Evolutionary conservation across 116 monocot genomes (phyloP).

Genomic region (Papilionanthe hybrid): DNA sequence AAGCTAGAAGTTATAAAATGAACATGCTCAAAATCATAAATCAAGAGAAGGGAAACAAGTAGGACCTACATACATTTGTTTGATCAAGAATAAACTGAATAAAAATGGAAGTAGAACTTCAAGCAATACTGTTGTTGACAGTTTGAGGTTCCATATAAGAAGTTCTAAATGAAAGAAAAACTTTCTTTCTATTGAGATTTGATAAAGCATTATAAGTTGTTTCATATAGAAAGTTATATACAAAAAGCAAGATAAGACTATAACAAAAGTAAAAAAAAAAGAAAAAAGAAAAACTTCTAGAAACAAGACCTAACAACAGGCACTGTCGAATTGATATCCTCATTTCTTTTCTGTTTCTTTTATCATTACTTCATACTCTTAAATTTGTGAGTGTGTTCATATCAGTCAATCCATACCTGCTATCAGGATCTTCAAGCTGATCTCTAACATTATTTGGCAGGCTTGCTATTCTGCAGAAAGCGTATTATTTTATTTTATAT

Average conservation of each 20-base stretch:
- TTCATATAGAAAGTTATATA: neutral
- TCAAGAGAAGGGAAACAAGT: neutral
- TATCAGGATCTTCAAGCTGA: slow-evolving; percentile 77
- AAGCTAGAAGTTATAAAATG: neutral
- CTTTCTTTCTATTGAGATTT: too few relatives aligned
- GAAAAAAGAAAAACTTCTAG: neutral
- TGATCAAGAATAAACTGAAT: neutral
- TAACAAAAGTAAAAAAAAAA: neutral
- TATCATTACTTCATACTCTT: neutral
- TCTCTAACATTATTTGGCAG: slow-evolving; percentile 71
- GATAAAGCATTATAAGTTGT: neutral
- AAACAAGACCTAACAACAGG: neutral
- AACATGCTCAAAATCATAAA: neutral
- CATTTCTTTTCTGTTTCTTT: neutral
- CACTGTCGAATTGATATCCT: neutral
- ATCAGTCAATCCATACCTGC: slow-evolving; percentile 50
- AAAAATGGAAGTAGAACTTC: too few relatives aligned
- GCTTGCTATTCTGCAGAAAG: slow-evolving; percentile 51
- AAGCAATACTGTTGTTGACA: too few relatives aligned
- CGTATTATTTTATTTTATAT: neutral
- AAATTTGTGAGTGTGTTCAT: neutral
- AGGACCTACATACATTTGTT: neutral
- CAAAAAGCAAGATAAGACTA: neutral
- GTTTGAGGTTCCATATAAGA: too few relatives aligned
- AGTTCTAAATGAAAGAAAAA: too few relatives aligned